Conservation (phyloP, 2,329 filamentous ascomycete genomes). For the Penicillium sp. region DNA sequence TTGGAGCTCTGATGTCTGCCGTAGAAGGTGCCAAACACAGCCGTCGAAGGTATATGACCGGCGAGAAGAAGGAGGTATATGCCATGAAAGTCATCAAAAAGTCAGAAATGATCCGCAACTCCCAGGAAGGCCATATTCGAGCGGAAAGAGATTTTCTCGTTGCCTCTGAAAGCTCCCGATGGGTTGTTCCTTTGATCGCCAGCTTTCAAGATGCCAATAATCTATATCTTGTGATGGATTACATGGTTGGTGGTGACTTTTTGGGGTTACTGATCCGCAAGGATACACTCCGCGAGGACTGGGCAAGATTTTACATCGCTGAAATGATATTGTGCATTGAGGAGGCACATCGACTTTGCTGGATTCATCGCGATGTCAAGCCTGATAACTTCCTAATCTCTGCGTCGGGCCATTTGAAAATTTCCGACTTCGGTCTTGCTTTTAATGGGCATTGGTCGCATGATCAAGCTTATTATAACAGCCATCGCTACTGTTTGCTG, state of each 20-base stretch:
- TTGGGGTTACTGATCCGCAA: constrained; percentile 81
- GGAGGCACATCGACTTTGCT: constrained; percentile 80
- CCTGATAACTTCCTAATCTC: constrained; percentile 96
- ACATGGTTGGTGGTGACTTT: constrained; percentile 96
- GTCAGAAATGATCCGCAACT: constrained; percentile 83
- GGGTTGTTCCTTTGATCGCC: constrained; percentile 83
- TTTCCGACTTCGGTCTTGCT: constrained; percentile 92
- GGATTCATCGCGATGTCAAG: constrained; percentile 95
- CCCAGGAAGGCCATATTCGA: constrained; percentile 87
- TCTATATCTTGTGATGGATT: constrained; percentile 95
- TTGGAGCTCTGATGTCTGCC: constrained; percentile 12
- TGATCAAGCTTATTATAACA: constrained; percentile 80
- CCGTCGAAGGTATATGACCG: constrained; percentile 32
- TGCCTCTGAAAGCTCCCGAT: constrained; percentile 79
- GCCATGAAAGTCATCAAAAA: constrained; percentile 98
- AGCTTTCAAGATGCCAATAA: constrained; percentile 85
- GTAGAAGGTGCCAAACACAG: constrained; percentile 21
- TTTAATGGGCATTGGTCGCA: constrained; percentile 96
- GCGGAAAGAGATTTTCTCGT: constrained; percentile 92
- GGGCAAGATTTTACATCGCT: constrained; percentile 82
- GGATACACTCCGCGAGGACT: constrained; percentile 73
- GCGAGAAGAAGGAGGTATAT: constrained; percentile 62
- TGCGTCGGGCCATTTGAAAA: constrained; percentile 83
- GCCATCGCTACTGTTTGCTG: constrained; percentile 74
- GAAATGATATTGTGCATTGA: constrained; percentile 97